Evolutionary conservation across 169 alveolate species (phyloP), one percentile per base, ranked within the genome.

Genomic region (Babesia ovata): DNA sequence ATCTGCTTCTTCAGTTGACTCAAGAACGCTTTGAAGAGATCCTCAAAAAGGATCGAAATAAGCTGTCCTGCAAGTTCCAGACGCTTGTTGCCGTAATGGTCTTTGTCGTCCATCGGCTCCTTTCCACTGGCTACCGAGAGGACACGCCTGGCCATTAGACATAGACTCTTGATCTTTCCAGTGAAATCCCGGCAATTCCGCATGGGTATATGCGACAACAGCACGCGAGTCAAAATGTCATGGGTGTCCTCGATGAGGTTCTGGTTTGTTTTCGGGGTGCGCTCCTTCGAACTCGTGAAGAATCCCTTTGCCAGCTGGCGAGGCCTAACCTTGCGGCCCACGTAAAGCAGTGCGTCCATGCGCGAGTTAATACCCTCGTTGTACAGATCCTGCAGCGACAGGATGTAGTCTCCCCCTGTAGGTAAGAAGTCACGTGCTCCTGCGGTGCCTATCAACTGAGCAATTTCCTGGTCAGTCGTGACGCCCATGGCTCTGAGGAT

Each of bases 81-180:
- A 78, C 99, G 93, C 91, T 98, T 98, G 91, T 98, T 98, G 39
- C 99, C 99, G 90, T 97, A 98, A 86, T 98, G 98, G 86, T 98
- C 99, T 83, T 97, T 95, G 86, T 98, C 99, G 90, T 98, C 99
- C 58, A 86, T 67, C 29, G 94, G 86, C 42, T 95, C 96, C 70
- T 95, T 97, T 53, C 93, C 91, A 85, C 94, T 87, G 19, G 99
- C 99, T 48, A 86, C 85, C 46, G 83, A 75, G 54, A 90, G 76
- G n/a, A 97, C 95, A 49, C 99, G 93, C 78, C 98, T 90, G 19
- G 98, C 96, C 99, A 98, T 98, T 44, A 97, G 84, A 26, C 98
- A 96, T 53, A 98, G 90, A 62, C 93, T 94, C 45, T 94, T 70
- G 45, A 96, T 96, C 75, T 94, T 95, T 17, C 96, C 97, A 81